Evolutionary conservation across 805 yeast genomes (phyloP).

Genomic region (Millerozyma miso): DNA sequence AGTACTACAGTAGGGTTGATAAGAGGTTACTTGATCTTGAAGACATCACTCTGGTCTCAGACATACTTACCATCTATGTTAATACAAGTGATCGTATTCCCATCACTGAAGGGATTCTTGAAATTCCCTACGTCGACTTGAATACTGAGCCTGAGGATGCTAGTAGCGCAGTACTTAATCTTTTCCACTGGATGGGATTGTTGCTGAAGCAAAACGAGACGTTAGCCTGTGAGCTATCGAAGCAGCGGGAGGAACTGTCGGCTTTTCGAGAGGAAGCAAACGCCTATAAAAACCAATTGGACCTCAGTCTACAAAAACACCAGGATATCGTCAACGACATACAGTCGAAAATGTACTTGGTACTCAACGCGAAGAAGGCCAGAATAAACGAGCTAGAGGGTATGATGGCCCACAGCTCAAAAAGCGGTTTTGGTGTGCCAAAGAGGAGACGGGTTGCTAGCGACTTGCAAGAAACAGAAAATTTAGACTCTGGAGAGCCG

Average conservation of each 20-base stretch:
- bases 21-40: constrained; percentile 23
- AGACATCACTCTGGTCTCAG: constrained; percentile 12
- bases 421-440: no score
- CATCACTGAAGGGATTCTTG: constrained; percentile 21
- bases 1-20: constrained; percentile 17
- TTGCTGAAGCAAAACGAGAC: constrained; percentile 11
- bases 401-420: background rate
- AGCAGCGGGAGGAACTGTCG: background rate
- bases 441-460: no score
- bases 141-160: constrained; percentile 4
- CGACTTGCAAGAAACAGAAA: no score
- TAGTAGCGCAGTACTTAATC: constrained; percentile 11
- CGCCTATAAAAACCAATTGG: constrained; percentile 7
- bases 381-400: constrained; percentile 23
- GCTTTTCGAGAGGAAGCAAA: constrained; percentile 6
- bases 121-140: constrained; percentile 12
- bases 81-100: constrained; percentile 22
- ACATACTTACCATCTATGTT: constrained; percentile 15
- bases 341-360: constrained; percentile 21
- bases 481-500: no score
- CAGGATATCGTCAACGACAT: constrained; percentile 18
- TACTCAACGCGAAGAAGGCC: constrained; percentile 27
- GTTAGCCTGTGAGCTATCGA: background rate
- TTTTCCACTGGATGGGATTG: constrained; percentile 26
- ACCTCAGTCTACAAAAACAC: constrained; percentile 12